Percentiles rank a stretch among this genome's conserved stretches.
These are phyloP conservation scores for Pichia sp. DNA, from an alignment of 1,139 yeast genomes.

Conservation along the genomic window DNA sequence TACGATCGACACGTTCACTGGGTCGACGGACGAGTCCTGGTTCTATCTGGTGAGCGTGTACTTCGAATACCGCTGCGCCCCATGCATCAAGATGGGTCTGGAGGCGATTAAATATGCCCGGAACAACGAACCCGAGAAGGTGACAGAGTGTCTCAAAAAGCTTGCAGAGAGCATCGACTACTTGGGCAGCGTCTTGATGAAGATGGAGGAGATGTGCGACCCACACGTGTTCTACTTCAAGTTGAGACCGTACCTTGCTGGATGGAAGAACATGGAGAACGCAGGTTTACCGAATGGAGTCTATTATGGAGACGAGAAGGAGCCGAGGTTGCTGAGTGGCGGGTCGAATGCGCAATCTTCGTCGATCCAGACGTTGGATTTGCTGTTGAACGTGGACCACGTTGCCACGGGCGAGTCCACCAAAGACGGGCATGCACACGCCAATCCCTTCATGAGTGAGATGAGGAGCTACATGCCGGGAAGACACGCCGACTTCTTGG, in stretches of 20 bases:
- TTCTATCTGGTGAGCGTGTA: slow-evolving; percentile 84
- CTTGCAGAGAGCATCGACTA: slow-evolving; percentile 75
- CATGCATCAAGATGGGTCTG: slow-evolving; percentile 55
- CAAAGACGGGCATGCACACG: slow-evolving; percentile 29
- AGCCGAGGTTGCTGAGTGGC: slow-evolving; percentile 66
- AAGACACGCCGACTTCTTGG: slow-evolving; percentile 70
- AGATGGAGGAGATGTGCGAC: slow-evolving; percentile 92
- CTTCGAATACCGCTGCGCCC: slow-evolving; percentile 79
- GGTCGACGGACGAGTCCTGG: slow-evolving; percentile 91
- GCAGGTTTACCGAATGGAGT: slow-evolving; percentile 78
- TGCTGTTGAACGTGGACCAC: slow-evolving; percentile 71
- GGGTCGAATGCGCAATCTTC: slow-evolving; percentile 96
- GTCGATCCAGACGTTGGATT: slow-evolving; percentile 79
- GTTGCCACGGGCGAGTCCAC: slow-evolving; percentile 61
- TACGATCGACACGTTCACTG: slow-evolving; percentile 82
- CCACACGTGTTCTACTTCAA: slow-evolving; percentile 87
- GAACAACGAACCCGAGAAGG: slow-evolving; percentile 36
- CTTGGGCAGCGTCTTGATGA: slow-evolving; percentile 69
- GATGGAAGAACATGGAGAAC: slow-evolving; percentile 90
- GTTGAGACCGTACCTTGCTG: slow-evolving; percentile 85
- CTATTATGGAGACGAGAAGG: slow-evolving; percentile 62
- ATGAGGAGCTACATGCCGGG: slow-evolving; percentile 92
- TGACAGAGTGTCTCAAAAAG: slow-evolving; percentile 48
- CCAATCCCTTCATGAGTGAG: slow-evolving; percentile 68
- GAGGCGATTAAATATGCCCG: slow-evolving; percentile 60